Percentiles rank a stretch among this genome's conserved stretches.
Evolutionary conservation across 495 filamentous ascomycete species (phyloP).

Genomic region (Terfezia boudieri): DNA sequence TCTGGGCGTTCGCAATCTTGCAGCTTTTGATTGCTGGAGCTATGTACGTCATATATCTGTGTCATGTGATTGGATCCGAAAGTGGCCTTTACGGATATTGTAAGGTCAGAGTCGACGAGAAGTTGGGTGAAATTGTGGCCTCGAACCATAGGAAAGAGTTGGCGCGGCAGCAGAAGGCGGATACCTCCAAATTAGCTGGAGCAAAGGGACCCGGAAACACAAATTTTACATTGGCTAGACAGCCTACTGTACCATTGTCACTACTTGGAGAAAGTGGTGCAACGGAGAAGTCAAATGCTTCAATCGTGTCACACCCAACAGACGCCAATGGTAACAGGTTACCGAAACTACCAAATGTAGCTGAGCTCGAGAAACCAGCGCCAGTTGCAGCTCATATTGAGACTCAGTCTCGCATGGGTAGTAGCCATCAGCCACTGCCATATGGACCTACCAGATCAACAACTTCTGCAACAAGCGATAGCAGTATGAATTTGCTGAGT

Average conservation of each 20-base stretch:
- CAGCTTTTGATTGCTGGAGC: constrained; percentile 47
- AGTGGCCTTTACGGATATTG: constrained; percentile 68
- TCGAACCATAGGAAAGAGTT: constrained; percentile 69
- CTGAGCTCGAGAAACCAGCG: neutral
- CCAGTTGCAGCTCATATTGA: neutral
- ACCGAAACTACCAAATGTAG: neutral
- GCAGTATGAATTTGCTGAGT: neutral
- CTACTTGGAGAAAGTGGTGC: neutral
- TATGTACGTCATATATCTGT: constrained; percentile 71
- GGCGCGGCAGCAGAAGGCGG: constrained; percentile 41
- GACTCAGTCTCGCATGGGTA: neutral
- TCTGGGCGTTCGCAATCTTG: constrained; percentile 68
- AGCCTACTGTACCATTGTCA: neutral
- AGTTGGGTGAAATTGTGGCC: constrained; percentile 57
- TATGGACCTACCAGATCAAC: neutral
- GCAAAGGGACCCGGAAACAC: neutral
- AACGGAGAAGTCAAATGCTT: neutral
- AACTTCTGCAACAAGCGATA: neutral
- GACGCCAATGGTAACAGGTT: neutral
- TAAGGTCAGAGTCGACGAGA: constrained; percentile 62
- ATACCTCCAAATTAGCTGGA: constrained; percentile 7
- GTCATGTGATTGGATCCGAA: constrained; percentile 67
- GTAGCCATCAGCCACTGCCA: neutral
- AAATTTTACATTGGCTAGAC: neutral
- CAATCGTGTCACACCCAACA: neutral